A percentile compares a stretch with the other conserved stretches of the same genome.
Conservation (phyloP, 345 rosid species). For the Linum lewisii region DNA sequence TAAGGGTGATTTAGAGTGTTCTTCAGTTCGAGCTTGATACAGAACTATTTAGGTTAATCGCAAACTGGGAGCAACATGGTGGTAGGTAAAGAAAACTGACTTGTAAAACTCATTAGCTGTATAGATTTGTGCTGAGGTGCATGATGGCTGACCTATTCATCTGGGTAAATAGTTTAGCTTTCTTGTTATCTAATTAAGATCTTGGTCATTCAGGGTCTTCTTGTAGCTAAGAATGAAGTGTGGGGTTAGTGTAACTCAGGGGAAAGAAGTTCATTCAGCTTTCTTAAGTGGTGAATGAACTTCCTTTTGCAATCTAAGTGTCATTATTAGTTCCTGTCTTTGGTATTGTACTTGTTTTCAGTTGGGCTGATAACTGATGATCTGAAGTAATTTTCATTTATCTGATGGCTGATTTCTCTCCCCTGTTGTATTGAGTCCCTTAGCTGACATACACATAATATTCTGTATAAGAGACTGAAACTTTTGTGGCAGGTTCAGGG, state of each 20-base stretch:
- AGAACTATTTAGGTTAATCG: neutral
- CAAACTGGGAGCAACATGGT: neutral
- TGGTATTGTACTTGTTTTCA: neutral
- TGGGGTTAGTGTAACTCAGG: neutral
- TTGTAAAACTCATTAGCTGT: too few species aligned
- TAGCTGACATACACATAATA: neutral
- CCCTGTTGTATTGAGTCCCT: neutral
- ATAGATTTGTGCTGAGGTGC: neutral
- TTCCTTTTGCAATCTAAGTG: too few species aligned
- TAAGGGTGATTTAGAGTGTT: neutral
- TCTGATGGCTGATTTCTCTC: neutral
- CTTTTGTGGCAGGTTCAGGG: slow-evolving; percentile 12
- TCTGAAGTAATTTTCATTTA: slow-evolving; percentile 2
- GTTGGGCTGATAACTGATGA: too few species aligned
- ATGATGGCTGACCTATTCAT: neutral
- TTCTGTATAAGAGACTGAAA: neutral
- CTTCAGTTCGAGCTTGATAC: neutral
- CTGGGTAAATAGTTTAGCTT: neutral
- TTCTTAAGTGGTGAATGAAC: slow-evolving; percentile 7
- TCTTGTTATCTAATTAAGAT: neutral
- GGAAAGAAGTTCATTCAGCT: neutral
- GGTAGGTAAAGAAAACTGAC: neutral
- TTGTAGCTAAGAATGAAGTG: too few species aligned
- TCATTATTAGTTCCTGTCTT: too few species aligned
- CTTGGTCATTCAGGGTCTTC: neutral